These are phyloP conservation scores for Cajanus cajan DNA, from an alignment of 306 rosid species.

Conservation along the genomic window DNA sequence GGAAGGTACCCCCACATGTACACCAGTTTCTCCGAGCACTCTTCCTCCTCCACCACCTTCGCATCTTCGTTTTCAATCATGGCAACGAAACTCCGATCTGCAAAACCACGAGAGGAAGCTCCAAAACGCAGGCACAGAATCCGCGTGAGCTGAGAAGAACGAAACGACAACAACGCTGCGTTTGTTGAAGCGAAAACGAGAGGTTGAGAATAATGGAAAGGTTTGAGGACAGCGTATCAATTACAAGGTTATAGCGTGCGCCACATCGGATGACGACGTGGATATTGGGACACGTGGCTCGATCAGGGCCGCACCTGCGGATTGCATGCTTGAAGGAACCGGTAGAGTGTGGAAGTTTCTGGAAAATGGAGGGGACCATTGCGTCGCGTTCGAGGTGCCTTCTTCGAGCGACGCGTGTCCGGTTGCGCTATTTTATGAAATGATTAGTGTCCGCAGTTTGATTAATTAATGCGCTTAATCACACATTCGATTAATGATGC, in stretches of 20 bases:
- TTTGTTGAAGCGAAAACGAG: background rate
- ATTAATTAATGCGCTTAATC: background rate
- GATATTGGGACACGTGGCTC: constrained; percentile 42
- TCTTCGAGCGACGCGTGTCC: constrained; percentile 33
- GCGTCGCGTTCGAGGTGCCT: constrained; percentile 12
- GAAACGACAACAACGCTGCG: constrained; percentile 31
- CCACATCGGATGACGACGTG: constrained; percentile 57
- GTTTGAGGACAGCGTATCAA: constrained; percentile 36
- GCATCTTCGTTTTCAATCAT: constrained; percentile 53
- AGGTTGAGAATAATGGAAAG: background rate
- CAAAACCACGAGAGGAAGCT: background rate
- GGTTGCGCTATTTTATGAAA: background rate
- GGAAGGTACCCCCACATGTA: constrained; percentile 93
- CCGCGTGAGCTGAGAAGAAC: background rate
- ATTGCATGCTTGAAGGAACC: constrained; percentile 9
- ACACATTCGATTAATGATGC: background rate
- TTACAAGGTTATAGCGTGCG: constrained; percentile 36
- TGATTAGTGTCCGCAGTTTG: background rate
- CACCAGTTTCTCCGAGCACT: constrained; percentile 43
- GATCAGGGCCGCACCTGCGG: constrained; percentile 30
- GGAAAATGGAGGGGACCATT: constrained; percentile 39
- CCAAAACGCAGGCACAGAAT: constrained; percentile 17
- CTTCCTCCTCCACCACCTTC: constrained; percentile 42
- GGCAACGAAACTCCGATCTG: constrained; percentile 26
- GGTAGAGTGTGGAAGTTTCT: constrained; percentile 46